Conservation (phyloP, 495 filamentous ascomycete species). For the Glutinoglossum americanum region DNA sequence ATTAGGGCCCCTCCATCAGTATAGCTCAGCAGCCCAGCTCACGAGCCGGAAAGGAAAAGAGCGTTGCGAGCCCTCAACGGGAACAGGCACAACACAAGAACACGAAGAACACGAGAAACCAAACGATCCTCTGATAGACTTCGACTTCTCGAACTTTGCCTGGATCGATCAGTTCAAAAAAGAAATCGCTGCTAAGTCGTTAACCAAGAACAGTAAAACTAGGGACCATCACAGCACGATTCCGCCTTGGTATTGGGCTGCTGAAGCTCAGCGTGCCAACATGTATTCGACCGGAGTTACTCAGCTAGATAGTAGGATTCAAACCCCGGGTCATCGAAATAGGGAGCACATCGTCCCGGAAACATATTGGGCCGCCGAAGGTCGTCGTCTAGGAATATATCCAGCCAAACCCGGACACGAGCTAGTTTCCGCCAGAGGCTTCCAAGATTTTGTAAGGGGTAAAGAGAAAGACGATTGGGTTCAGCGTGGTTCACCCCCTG, state of each 20-base stretch:
- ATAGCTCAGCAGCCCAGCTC: neutral
- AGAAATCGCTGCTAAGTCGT: neutral
- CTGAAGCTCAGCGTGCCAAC: neutral
- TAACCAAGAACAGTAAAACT: too few species aligned
- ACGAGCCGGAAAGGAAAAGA: neutral
- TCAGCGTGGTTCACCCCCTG: neutral
- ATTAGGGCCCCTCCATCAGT: neutral
- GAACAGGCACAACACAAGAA: neutral
- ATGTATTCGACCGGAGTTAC: neutral
- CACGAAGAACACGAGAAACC: neutral
- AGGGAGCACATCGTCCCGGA: neutral
- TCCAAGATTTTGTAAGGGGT: neutral
- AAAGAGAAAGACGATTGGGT: neutral
- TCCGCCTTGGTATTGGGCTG: neutral
- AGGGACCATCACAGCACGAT: neutral
- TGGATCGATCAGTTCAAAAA: neutral
- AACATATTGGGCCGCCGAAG: neutral
- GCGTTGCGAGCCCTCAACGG: neutral
- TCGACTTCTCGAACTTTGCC: neutral
- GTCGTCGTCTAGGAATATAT: neutral
- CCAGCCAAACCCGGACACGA: neutral
- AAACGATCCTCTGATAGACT: neutral
- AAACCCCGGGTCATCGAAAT: neutral
- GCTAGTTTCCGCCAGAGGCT: neutral
- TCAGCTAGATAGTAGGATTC: neutral